Base-by-base conservation (phyloP, 768 basidiomycete species). In the Gymnopilus junonius region DNA sequence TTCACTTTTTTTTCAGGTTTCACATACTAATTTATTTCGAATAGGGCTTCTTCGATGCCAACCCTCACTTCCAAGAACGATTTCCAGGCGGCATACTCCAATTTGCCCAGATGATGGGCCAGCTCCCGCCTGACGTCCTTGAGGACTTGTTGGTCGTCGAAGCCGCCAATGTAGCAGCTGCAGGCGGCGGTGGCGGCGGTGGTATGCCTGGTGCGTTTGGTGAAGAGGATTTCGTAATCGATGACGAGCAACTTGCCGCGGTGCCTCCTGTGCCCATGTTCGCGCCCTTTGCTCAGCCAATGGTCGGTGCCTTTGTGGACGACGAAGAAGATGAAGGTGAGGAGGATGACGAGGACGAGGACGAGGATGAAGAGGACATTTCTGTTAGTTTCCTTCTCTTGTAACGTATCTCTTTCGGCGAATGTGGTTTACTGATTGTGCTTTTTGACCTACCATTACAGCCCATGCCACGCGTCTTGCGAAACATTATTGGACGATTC, bases 71-170 rank as follows among this genome's bases (percentile, higher is more conserved):
- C 12, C 81, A 79, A 15, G 79, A 79, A 34, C 82, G 84, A 63
- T 85, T 91, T 61, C 89, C 85, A 0, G 90, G 86, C 0, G 90
- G 90, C 1, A 74, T 89, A n/a, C 74, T 86, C 21, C 85, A 89
- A 68, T 87, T 91, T 65, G 83, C 84, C 21, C 84, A 87, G 71
- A 74, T 82, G 70, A 76, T 85, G 40, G 85, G 72, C 21, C 82
- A 87, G 65, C 75, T 84, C 63, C 81, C 85, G 4, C 82, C 84
- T 43, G 87, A 88, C 42, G 81, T 79, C n/a, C 64, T 91, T 60
- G 82, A 89, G 53, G 87, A 87, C 58, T 55, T 91, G 69, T 80
- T 90, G 82, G 53, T 86, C 50, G 80, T 72, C 25, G 78, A 80
- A 10, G 83, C 76, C 37, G 75, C 77, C 71, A 79, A 72, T 62